phyloP scores from a whole-genome alignment of 306 rosid species.

The Pterocarpus macrocarpus region DNA sequence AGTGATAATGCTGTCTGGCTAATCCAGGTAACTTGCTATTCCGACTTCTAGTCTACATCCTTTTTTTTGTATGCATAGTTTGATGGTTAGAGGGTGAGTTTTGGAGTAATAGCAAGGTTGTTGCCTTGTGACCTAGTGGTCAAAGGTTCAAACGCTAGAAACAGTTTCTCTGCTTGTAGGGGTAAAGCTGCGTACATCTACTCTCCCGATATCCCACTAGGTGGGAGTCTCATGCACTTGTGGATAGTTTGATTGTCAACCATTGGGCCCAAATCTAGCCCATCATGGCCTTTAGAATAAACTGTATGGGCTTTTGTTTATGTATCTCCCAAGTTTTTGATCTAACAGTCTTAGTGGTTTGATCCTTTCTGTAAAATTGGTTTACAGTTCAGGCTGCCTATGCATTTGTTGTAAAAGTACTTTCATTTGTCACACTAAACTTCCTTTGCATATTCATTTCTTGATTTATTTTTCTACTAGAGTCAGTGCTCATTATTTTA shows the following conservation, averaged over 20 bases:
- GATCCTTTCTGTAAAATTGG: conserved; percentile 23
- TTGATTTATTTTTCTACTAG: neutral
- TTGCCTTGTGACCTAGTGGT: too few species aligned
- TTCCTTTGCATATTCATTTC: neutral
- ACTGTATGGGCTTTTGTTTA: neutral
- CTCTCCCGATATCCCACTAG: too few species aligned
- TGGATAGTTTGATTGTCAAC: neutral
- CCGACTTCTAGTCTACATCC: conserved; percentile 20
- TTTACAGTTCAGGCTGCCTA: neutral
- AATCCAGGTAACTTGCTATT: conserved; percentile 74
- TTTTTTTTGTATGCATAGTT: neutral
- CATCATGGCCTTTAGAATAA: neutral
- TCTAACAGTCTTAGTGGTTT: neutral
- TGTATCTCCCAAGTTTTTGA: conserved; percentile 24
- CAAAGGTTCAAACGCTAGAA: too few species aligned
- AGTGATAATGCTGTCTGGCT: conserved; percentile 91
- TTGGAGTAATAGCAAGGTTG: too few species aligned
- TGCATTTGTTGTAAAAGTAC: neutral
- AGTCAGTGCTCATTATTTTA: neutral
- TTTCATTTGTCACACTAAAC: neutral
- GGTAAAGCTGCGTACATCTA: too few species aligned
- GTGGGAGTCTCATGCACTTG: too few species aligned
- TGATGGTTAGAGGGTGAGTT: neutral
- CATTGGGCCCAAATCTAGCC: conserved; percentile 18
- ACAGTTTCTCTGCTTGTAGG: too few species aligned